phyloP scores from a whole-genome alignment of 176 grass and related monocot species.

The Cenchrus americanus region DNA sequence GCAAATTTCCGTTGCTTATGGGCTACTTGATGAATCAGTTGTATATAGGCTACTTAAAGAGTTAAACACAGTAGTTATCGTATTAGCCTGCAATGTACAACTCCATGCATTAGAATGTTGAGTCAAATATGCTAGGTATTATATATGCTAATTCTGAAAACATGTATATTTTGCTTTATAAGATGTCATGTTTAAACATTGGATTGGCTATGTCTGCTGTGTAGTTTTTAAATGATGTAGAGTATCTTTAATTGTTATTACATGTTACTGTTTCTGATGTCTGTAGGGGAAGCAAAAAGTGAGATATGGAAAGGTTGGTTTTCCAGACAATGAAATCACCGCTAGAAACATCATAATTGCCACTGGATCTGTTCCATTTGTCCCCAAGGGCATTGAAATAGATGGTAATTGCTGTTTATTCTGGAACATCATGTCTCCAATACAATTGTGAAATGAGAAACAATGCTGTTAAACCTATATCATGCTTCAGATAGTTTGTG shows the following conservation, averaged over 20 bases:
- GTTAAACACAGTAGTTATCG: background rate
- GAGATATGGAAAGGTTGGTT: constrained; percentile 71
- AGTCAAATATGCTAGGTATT: background rate
- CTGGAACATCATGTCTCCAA: background rate
- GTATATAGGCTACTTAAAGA: background rate
- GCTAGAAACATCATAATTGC: constrained; percentile 78
- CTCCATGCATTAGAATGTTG: too few species aligned
- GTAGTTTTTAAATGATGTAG: background rate
- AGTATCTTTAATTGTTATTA: background rate
- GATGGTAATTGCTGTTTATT: constrained; percentile 61
- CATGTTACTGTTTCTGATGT: background rate
- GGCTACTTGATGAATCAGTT: background rate
- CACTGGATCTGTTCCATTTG: constrained; percentile 75
- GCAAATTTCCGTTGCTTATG: background rate
- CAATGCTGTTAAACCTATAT: background rate
- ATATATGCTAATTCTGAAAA: background rate
- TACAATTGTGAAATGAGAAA: constrained; percentile 15
- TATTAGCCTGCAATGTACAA: background rate
- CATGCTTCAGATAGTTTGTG: constrained; percentile 26
- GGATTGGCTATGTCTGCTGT: background rate
- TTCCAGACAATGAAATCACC: constrained; percentile 75
- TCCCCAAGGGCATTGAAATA: constrained; percentile 86
- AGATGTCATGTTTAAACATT: constrained; percentile 11
- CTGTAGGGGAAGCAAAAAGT: constrained; percentile 66
- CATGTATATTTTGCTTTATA: background rate